Evolutionary conservation across 352 stramenopile genomes (phyloP).

Genomic region (Pythium rhizo-oryzae): DNA sequence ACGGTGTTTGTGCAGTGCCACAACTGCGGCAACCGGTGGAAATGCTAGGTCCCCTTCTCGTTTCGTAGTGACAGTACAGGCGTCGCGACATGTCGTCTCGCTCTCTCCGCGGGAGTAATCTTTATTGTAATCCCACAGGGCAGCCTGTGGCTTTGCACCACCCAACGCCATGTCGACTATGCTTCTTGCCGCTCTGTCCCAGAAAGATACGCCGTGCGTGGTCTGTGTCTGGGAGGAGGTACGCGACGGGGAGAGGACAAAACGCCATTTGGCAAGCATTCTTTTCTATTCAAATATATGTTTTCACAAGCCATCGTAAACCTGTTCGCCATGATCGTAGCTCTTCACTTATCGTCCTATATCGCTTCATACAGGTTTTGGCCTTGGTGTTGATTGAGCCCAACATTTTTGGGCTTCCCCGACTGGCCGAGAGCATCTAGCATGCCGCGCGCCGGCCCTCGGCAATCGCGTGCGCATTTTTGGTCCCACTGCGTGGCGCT

Average conservation of each 20-base stretch:
- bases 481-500: slow-evolving; percentile 19
- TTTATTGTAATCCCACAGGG: slow-evolving; percentile 24
- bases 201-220: slow-evolving; percentile 1
- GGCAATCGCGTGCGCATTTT: slow-evolving; percentile 11
- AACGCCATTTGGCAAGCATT: slow-evolving; percentile 4
- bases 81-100: slow-evolving; percentile 5
- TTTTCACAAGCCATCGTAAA: neutral
- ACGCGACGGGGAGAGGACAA: neutral
- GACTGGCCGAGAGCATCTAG: neutral
- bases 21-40: slow-evolving; percentile 97
- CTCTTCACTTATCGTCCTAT: neutral
- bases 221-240: slow-evolving; percentile 23
- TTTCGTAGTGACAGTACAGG: neutral
- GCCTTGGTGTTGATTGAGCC: neutral
- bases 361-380: slow-evolving; percentile 8
- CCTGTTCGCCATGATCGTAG: neutral
- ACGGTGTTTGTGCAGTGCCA: slow-evolving; percentile 97
- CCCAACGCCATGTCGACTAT: neutral
- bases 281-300: slow-evolving; percentile 10
- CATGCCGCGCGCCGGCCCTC: neutral
- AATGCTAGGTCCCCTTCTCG: slow-evolving; percentile 62
- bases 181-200: neutral
- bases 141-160: neutral
- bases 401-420: slow-evolving; percentile 1
- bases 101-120: slow-evolving; percentile 2